phyloP scores from a whole-genome alignment of 2,329 filamentous ascomycete genomes.

The Lachnellula subtilissima region DNA sequence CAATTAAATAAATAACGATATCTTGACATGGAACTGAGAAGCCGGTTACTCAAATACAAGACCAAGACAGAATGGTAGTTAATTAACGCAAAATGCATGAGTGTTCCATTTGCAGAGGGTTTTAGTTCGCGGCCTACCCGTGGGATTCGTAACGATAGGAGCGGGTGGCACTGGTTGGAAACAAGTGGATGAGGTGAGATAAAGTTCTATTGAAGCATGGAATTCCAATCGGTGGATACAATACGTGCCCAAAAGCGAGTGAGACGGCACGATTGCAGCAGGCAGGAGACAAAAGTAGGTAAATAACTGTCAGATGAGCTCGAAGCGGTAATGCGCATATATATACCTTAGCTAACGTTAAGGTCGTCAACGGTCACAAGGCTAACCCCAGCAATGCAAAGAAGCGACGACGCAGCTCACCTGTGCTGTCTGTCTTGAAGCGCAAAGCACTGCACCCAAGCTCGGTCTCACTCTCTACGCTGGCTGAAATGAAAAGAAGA shows the following conservation, averaged over 20 bases:
- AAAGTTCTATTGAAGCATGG: neutral
- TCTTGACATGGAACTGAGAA: neutral
- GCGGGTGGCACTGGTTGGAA: neutral
- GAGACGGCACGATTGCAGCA: neutral
- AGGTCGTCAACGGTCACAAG: neutral
- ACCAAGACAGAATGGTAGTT: neutral
- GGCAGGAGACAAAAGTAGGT: neutral
- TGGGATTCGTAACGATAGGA: neutral
- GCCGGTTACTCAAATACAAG: neutral
- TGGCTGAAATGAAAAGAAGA: neutral
- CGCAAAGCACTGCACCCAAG: neutral
- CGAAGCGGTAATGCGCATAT: neutral
- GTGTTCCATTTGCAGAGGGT: neutral
- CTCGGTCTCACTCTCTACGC: constrained; percentile 11
- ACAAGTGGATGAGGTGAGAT: too few relatives aligned
- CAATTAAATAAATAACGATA: neutral
- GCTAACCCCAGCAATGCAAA: neutral
- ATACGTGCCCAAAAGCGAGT: neutral
- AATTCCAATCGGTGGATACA: neutral
- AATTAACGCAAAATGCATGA: neutral
- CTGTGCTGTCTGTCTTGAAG: neutral
- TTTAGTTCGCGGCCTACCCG: neutral
- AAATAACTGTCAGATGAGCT: neutral
- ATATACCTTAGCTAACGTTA: neutral
- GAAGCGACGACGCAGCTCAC: neutral